Conservation (phyloP, 2,329 filamentous ascomycete species). For the Exophiala aquamarina region DNA sequence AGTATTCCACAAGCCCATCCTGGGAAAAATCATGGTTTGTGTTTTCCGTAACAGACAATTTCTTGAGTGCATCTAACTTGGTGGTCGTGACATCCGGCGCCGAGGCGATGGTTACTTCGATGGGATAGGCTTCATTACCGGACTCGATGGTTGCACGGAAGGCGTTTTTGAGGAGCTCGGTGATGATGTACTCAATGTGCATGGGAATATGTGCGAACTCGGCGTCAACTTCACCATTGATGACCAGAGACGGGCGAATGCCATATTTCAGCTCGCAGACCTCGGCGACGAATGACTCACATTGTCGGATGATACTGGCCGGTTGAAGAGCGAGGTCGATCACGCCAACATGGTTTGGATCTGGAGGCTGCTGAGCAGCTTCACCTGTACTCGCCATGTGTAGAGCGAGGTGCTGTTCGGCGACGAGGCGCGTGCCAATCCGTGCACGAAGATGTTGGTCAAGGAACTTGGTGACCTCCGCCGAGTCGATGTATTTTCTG, state of each 20-base stretch:
- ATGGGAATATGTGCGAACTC: constrained; percentile 92
- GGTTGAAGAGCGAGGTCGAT: constrained; percentile 90
- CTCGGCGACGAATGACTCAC: constrained; percentile 87
- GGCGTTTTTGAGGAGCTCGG: constrained; percentile 93
- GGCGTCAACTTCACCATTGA: constrained; percentile 84
- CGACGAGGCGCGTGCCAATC: constrained; percentile 90
- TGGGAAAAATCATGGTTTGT: constrained; percentile 27
- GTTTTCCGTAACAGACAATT: constrained; percentile 23
- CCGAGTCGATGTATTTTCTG: constrained; percentile 78
- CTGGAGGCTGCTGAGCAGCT: constrained; percentile 46
- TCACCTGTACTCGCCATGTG: constrained; percentile 75
- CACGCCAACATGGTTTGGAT: constrained; percentile 78
- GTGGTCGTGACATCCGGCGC: constrained; percentile 52
- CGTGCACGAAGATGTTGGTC: constrained; percentile 91
- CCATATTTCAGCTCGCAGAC: constrained; percentile 97
- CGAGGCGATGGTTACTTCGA: constrained; percentile 89
- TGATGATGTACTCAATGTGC: constrained; percentile 96
- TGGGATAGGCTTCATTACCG: constrained; percentile 73
- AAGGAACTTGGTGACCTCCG: constrained; percentile 84
- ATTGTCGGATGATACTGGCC: constrained; percentile 75
- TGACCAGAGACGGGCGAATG: constrained; percentile 73
- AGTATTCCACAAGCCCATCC: constrained; percentile 27
- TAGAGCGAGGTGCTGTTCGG: constrained; percentile 93
- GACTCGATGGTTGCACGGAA: constrained; percentile 91
- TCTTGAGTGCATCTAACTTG: constrained; percentile 26